Evolutionary conservation across 202 grass and related monocot species (phyloP).

Genomic region (Saccharum hybrid): DNA sequence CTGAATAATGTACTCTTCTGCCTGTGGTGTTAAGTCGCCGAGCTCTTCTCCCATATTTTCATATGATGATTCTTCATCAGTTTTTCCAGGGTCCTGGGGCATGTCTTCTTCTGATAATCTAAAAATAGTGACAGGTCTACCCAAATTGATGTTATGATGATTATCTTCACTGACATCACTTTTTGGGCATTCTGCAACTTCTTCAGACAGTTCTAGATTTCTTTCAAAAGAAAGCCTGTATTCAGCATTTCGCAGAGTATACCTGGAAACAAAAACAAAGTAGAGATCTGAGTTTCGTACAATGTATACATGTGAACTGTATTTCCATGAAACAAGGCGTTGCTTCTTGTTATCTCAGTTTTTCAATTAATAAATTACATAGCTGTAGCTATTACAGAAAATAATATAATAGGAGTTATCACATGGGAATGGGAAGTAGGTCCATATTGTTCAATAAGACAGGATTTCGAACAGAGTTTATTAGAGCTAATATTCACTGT

Average conservation of each 20-base stretch:
- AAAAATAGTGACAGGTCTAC: slow-evolving; percentile 56
- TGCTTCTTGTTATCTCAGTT: background rate
- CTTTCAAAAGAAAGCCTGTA: slow-evolving; percentile 91
- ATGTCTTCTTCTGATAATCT: slow-evolving; percentile 62
- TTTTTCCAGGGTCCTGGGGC: slow-evolving; percentile 44
- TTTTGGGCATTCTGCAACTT: slow-evolving; percentile 57
- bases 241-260: slow-evolving; percentile 90
- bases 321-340: background rate
- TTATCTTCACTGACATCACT: slow-evolving; percentile 45
- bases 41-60: slow-evolving; percentile 55
- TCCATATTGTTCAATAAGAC: background rate
- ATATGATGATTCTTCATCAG: slow-evolving; percentile 46
- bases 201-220: slow-evolving; percentile 76
- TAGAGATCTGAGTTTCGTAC: slow-evolving; percentile 22
- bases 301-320: slow-evolving; percentile 16
- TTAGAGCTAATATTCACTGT: background rate
- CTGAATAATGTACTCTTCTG: slow-evolving; percentile 68
- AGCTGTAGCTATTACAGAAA: slow-evolving; percentile 18
- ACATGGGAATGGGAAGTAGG: slow-evolving; percentile 39
- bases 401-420: slow-evolving; percentile 16
- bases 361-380: slow-evolving; percentile 7
- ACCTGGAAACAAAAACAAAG: slow-evolving; percentile 58
- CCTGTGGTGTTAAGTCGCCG: slow-evolving; percentile 69
- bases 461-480: background rate
- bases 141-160: slow-evolving; percentile 52